Evolutionary conservation across 345 rosid genomes (phyloP), one percentile per base, ranked within the genome.

Genomic region (Populus davidiana): DNA sequence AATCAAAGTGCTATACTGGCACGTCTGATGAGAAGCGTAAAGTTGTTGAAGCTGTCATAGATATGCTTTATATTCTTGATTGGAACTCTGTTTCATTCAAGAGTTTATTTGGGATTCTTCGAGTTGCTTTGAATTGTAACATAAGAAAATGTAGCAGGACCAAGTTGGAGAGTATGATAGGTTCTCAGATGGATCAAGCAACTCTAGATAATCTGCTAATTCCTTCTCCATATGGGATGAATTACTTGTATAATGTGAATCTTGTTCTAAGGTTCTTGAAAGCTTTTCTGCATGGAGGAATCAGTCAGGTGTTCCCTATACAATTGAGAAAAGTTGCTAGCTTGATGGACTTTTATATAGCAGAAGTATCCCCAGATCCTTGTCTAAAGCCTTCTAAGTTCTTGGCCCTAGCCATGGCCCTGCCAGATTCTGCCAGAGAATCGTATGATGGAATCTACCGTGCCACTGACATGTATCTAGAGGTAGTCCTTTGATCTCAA

Each of bases 361-460:
- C 90, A 47, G 98, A 96, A 84, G 98, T 96, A 78, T 96, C 99
- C 39, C 94, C 99, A 4, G 99, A 96, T 85, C 99, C 90, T 71
- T 88, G 83, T 74, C 75, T 93, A 71, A 93, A 86, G 80, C 77
- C 91, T 25, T 87, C 94, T 0, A 96, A 90, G 88, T 92, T 93
- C 81, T 71, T 90, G 23, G 87, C 93, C 72, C 83, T 96, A 17
- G 83, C 85, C 70, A 75, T 69, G 82, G 86, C 88, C 67, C 54
- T 96, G 69, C 98, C 98, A 0, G 96, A 89, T 83, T 84, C 83
- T 56, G 90, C 94, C 7, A 79, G 96, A 82, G 96, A 90, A 56
- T 91, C 89, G 1, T 87, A 82, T 5, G 91, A 93, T 65, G 87
- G 86, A 66, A 84, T 93, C 50, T 96, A 92, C 56, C 89, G 79